phyloP scores from a whole-genome alignment of 805 yeast species.

The Candida multigemmis region DNA sequence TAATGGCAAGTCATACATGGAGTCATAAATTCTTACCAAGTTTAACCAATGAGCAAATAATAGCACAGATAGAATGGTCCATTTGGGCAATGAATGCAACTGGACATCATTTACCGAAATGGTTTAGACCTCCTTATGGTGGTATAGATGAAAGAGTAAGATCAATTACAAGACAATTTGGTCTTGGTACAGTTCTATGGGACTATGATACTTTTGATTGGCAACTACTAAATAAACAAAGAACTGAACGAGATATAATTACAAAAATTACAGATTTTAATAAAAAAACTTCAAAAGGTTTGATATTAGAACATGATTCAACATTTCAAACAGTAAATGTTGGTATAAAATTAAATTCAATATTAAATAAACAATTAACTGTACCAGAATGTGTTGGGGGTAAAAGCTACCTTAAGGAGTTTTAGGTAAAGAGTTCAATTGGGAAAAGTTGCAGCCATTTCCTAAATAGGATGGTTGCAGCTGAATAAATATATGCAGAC shows the following conservation, averaged over 20 bases:
- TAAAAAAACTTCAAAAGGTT: slow-evolving; percentile 33
- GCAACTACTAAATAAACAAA: slow-evolving; percentile 46
- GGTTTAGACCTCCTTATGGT: slow-evolving; percentile 96
- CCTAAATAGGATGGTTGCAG: too few relatives aligned
- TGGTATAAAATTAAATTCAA: slow-evolving; percentile 46
- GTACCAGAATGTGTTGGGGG: slow-evolving; percentile 75
- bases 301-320: slow-evolving; percentile 85
- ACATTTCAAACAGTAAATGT: slow-evolving; percentile 55
- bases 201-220: slow-evolving; percentile 89
- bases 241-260: slow-evolving; percentile 44
- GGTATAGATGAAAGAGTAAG: slow-evolving; percentile 86
- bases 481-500: too few relatives aligned
- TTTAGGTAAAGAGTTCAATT: too few relatives aligned
- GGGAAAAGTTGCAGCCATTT: too few relatives aligned
- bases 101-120: slow-evolving; percentile 75
- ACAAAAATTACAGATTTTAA: slow-evolving; percentile 51
- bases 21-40: slow-evolving; percentile 79
- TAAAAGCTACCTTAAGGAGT: slow-evolving; percentile 45
- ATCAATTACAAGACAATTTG: slow-evolving; percentile 70
- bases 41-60: slow-evolving; percentile 67
- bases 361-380: slow-evolving; percentile 61
- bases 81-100: slow-evolving; percentile 98
- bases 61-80: slow-evolving; percentile 91
- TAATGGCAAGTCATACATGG: slow-evolving; percentile 89
- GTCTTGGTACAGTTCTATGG: slow-evolving; percentile 86